A percentile compares a stretch with the other conserved stretches of the same genome.
phyloP scores from a whole-genome alignment of 345 rosid genomes.

The Microthlaspi erraticum region DNA sequence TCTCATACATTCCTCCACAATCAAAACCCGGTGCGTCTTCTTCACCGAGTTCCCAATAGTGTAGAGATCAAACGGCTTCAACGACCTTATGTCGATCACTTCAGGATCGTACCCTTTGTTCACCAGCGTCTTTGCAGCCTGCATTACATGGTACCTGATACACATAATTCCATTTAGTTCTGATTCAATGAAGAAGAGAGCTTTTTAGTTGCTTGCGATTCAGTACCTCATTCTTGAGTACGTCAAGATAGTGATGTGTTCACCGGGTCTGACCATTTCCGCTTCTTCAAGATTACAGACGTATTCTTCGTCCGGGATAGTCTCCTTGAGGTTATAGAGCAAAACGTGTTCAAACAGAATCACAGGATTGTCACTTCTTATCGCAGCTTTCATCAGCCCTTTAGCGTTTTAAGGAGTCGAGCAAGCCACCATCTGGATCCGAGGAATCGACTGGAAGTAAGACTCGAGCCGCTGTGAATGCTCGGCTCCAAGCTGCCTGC shows the following conservation, averaged over 20 bases:
- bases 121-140: slow-evolving; percentile 87
- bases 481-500: slow-evolving; percentile 96
- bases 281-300: slow-evolving; percentile 89
- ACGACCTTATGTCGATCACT: slow-evolving; percentile 81
- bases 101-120: slow-evolving; percentile 96
- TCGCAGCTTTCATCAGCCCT: slow-evolving; percentile 94
- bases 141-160: slow-evolving; percentile 88
- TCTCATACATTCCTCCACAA: slow-evolving; percentile 95
- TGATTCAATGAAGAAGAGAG: neutral
- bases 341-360: slow-evolving; percentile 89
- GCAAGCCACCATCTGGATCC: slow-evolving; percentile 97
- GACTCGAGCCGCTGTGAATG: slow-evolving; percentile 96
- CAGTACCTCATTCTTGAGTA: too few species aligned
- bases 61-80: slow-evolving; percentile 88
- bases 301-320: slow-evolving; percentile 84
- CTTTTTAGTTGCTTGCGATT: too few species aligned
- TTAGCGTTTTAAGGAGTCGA: slow-evolving; percentile 90
- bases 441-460: slow-evolving; percentile 89
- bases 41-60: slow-evolving; percentile 88
- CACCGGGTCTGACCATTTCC: slow-evolving; percentile 93
- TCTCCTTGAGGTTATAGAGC: slow-evolving; percentile 92
- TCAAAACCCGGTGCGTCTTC: slow-evolving; percentile 89
- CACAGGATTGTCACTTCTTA: slow-evolving; percentile 91
- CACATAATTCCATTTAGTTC: neutral
- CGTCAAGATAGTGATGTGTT: slow-evolving; percentile 82